A percentile compares a stretch with the other conserved stretches of the same genome.
phyloP scores from a whole-genome alignment of 1,284 basidiomycete species.

The Pascua sp. region DNA sequence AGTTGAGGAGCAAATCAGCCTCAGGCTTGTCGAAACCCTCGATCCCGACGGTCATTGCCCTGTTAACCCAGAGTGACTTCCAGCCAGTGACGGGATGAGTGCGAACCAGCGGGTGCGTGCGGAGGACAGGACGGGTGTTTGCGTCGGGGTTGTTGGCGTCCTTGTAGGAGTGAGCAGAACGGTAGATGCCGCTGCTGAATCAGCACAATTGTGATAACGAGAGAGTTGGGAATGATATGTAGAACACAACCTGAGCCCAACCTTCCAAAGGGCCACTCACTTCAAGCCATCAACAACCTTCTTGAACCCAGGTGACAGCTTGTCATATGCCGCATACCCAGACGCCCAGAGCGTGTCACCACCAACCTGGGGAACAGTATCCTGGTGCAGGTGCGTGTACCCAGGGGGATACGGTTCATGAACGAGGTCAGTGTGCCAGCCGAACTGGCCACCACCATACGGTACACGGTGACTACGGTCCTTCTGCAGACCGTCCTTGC shows the following conservation, averaged over 20 bases:
- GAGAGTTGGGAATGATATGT: no score
- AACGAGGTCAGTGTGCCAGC: constrained; percentile 66
- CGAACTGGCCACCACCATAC: constrained; percentile 50
- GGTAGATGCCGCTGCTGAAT: constrained; percentile 20
- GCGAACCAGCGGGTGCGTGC: constrained; percentile 24
- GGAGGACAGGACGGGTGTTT: constrained; percentile 60
- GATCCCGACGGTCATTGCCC: constrained; percentile 28
- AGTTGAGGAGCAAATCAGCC: constrained; percentile 30
- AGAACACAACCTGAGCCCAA: no score
- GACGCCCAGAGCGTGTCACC: constrained; percentile 38
- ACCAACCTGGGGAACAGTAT: constrained; percentile 50
- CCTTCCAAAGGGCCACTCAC: not conserved
- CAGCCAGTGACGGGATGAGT: constrained; percentile 32
- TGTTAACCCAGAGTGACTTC: constrained; percentile 55
- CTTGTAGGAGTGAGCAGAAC: constrained; percentile 32
- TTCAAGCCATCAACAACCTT: constrained; percentile 26
- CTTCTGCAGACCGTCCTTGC: constrained; percentile 3
- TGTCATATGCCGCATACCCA: constrained; percentile 53
- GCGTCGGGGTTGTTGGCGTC: constrained; percentile 21
- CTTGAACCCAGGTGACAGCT: constrained; percentile 28
- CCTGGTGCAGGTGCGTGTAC: constrained; percentile 56
- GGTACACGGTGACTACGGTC: constrained; percentile 11
- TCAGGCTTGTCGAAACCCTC: constrained; percentile 29
- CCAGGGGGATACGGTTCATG: constrained; percentile 67
- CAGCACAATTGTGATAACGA: not conserved